These are phyloP conservation scores for Centaurea solstitialis DNA, from an alignment of 129 eudicot species.

Conservation along the genomic window DNA sequence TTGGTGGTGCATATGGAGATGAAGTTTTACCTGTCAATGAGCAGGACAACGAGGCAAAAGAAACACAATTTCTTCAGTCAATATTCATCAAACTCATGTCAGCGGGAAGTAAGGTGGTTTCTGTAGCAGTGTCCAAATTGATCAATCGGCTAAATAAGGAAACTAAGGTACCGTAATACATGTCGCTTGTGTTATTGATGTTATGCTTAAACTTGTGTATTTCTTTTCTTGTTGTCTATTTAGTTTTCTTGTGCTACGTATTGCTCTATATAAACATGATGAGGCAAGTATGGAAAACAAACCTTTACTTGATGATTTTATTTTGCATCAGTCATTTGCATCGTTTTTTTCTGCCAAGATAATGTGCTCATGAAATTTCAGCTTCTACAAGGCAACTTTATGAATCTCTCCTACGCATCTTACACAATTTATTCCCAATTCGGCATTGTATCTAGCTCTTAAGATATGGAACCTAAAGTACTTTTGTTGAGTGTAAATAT, in stretches of 20 bases:
- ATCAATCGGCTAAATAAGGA: constrained; percentile 53
- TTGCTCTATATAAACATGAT: neutral
- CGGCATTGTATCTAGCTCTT: too few relatives aligned
- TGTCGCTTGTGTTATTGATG: neutral
- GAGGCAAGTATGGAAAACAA: neutral
- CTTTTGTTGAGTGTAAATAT: too few relatives aligned
- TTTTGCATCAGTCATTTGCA: too few relatives aligned
- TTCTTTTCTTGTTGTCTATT: neutral
- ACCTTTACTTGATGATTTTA: too few relatives aligned
- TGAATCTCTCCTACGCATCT: too few relatives aligned
- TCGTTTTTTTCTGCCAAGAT: too few relatives aligned
- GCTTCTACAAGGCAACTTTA: too few relatives aligned
- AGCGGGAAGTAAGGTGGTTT: constrained; percentile 51
- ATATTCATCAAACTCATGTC: constrained; percentile 80
- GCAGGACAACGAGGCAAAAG: constrained; percentile 47
- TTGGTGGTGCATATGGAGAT: constrained; percentile 49
- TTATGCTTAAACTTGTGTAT: neutral
- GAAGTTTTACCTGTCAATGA: constrained; percentile 44
- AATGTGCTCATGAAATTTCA: too few relatives aligned
- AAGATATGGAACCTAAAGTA: too few relatives aligned
- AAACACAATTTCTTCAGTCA: constrained; percentile 50
- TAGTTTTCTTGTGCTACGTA: neutral
- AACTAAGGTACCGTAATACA: constrained; percentile 44
- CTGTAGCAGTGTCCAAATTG: constrained; percentile 52
- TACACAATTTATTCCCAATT: too few relatives aligned